These are phyloP conservation scores for Ajuga chamaepitys DNA, from an alignment of 257 asterid species.

Conservation along the genomic window DNA sequence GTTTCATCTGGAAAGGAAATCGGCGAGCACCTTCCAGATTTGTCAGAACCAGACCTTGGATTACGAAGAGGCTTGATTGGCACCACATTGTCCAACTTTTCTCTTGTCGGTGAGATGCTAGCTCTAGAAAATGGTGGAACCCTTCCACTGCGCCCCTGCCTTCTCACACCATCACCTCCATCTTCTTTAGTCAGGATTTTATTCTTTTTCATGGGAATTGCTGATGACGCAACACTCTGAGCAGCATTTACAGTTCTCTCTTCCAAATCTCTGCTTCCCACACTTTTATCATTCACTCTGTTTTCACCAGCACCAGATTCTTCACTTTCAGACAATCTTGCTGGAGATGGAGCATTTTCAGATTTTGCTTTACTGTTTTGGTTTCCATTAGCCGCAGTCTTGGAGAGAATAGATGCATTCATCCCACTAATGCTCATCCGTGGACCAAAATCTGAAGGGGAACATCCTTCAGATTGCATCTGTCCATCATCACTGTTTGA, in stretches of 20 bases:
- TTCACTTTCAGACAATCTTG: constrained; percentile 80
- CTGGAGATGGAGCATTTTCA: constrained; percentile 69
- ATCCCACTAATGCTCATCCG: constrained; percentile 50
- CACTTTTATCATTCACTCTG: constrained; percentile 54
- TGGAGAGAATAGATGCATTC: constrained; percentile 47
- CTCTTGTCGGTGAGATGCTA: constrained; percentile 73
- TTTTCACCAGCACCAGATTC: constrained; percentile 85
- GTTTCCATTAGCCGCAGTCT: constrained; percentile 40
- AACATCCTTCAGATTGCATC: constrained; percentile 68
- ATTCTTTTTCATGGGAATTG: constrained; percentile 49
- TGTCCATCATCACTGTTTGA: constrained; percentile 72
- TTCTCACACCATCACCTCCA: constrained; percentile 72
- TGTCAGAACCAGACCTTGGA: constrained; percentile 61
- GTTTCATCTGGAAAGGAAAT: constrained; percentile 13
- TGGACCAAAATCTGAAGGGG: constrained; percentile 77
- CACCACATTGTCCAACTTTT: constrained; percentile 53
- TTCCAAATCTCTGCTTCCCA: constrained; percentile 44
- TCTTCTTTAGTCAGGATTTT: constrained; percentile 64
- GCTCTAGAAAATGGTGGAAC: constrained; percentile 72
- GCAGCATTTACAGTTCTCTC: constrained; percentile 46
- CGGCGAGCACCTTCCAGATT: constrained; percentile 67
- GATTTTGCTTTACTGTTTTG: constrained; percentile 47
- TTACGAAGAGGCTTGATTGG: constrained; percentile 64
- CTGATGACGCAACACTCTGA: constrained; percentile 45
- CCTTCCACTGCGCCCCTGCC: constrained; percentile 93